phyloP scores from a whole-genome alignment of 352 stramenopile species.

The Pythium diclinum region DNA sequence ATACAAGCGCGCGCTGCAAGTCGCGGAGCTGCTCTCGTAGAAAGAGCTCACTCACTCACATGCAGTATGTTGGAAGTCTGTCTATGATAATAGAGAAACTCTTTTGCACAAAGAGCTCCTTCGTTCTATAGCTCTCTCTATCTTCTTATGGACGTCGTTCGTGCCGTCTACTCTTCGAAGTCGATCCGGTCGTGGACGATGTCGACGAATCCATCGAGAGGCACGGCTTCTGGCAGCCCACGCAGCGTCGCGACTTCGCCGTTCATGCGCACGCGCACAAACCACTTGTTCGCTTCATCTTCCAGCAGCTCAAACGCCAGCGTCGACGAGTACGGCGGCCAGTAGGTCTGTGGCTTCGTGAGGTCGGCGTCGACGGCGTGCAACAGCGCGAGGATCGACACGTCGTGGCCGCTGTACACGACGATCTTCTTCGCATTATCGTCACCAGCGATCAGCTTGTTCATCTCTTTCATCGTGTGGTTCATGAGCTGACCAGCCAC shows the following conservation, averaged over 20 bases:
- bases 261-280: slow-evolving; percentile 57
- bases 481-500: slow-evolving; percentile 62
- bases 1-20: slow-evolving; percentile 78
- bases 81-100: slow-evolving; percentile 6
- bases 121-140: too few species aligned
- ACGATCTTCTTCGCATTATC: slow-evolving; percentile 51
- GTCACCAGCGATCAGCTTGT: slow-evolving; percentile 20
- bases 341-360: slow-evolving; percentile 48
- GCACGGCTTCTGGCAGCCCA: slow-evolving; percentile 6
- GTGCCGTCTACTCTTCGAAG: slow-evolving; percentile 13
- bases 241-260: slow-evolving; percentile 36
- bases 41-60: too few species aligned
- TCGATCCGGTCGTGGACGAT: slow-evolving; percentile 47
- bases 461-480: slow-evolving; percentile 50
- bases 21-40: slow-evolving; percentile 66
- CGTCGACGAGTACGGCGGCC: slow-evolving; percentile 70
- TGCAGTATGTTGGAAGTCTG: neutral
- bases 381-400: slow-evolving; percentile 76
- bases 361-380: slow-evolving; percentile 51
- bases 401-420: slow-evolving; percentile 81
- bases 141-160: slow-evolving; percentile 18
- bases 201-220: slow-evolving; percentile 39
- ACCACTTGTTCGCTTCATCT: slow-evolving; percentile 46
- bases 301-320: slow-evolving; percentile 71
- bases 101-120: neutral